Evolutionary conservation across 176 grass and related monocot genomes (phyloP), one percentile per base, ranked within the genome.

Genomic region (Aegilops umbellulata): DNA sequence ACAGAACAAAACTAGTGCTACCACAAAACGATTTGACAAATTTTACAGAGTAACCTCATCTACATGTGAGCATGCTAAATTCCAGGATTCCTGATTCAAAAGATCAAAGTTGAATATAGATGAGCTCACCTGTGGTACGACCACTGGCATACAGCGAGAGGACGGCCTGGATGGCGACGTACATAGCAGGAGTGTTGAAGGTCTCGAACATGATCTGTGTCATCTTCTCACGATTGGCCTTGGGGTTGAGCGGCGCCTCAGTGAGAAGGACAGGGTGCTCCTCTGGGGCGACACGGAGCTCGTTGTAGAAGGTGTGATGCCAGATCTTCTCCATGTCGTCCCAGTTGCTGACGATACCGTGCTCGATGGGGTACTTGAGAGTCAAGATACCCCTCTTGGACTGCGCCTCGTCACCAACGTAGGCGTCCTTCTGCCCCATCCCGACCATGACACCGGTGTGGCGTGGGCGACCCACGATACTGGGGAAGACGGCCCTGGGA

Each of bases 311-410:
- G 69, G 92, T 94, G 84, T 94, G 92, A 70, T 94, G 92, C 92
- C 92, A 94, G 80, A 94, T 94, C 89, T 94, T 94, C 87, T 94
- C 92, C 92, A 94, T 94, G 38, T 94, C 92, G 26, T 94, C 92
- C 92, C 92, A 94, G 89, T 94, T 94, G 89, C 80, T 89, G 35
- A 94, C 92, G 53, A 94, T 94, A 8, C 92, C 92, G 19, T 94
- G 92, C 84, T 94, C 92, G 24, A 94, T 94, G 24, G 92, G 92
- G 81, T 94, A 94, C 84, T 94, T 94, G 75, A 94, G 89, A 44
- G 92, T 94, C 13, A 94, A 32, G 69, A 94, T 94, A 81, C 92
- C 92, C 74, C 92, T 86, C 92, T 94, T 94, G 16, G 92, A 94
- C 80, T 94, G 92, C 3, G 92, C 92, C 89, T 94, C 92, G 15